phyloP scores from a whole-genome alignment of 2,329 filamentous ascomycete genomes.

The Lasiodiplodia hormozganensis region DNA sequence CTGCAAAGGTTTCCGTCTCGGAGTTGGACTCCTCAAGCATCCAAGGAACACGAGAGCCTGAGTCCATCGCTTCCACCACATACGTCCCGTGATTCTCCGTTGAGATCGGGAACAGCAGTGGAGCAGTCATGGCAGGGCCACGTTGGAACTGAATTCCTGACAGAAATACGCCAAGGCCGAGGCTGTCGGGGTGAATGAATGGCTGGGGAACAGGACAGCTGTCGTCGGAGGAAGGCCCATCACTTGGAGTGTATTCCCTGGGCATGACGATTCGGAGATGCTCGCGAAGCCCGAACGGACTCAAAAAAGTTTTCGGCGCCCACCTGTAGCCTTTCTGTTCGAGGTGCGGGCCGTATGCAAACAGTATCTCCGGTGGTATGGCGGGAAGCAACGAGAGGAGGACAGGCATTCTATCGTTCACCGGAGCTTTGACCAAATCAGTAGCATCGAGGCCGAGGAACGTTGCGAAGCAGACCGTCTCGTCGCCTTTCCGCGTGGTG shows the following conservation, averaged over 20 bases:
- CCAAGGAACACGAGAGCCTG: neutral
- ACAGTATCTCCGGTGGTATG: neutral
- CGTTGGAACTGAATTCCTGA: neutral
- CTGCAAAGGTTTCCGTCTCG: neutral
- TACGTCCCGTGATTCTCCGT: neutral
- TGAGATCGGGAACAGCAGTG: neutral
- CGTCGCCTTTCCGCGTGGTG: neutral
- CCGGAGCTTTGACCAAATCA: neutral
- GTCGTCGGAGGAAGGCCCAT: too few relatives aligned
- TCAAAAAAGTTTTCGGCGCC: neutral
- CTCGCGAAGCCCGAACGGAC: neutral
- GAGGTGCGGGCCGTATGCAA: neutral
- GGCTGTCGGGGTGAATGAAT: neutral
- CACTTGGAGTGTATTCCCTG: neutral
- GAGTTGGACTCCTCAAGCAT: neutral
- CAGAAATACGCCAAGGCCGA: neutral
- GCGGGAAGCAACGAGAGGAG: neutral
- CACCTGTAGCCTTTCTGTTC: neutral
- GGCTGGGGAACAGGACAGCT: neutral
- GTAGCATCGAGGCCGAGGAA: neutral
- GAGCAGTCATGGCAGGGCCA: neutral
- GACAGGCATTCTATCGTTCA: neutral
- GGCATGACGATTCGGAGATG: neutral
- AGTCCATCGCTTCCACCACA: neutral
- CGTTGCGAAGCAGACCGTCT: neutral